Conservation (phyloP, 345 rosid genomes). For the Aurinia saxatilis region DNA sequence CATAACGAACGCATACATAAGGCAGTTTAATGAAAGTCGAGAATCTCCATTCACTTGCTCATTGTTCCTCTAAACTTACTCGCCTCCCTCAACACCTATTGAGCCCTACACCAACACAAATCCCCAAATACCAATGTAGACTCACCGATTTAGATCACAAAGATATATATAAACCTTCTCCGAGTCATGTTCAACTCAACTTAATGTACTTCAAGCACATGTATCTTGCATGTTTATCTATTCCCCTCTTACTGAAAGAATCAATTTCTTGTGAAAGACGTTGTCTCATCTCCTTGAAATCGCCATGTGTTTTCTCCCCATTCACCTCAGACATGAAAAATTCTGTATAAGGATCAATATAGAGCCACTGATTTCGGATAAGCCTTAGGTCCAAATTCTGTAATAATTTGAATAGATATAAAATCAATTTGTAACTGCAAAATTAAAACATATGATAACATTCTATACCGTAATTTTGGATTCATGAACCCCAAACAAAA, state of each 20-base stretch:
- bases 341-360: slow-evolving; percentile 80
- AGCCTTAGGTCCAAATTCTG: slow-evolving; percentile 94
- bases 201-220: slow-evolving; percentile 55
- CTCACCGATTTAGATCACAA: no score
- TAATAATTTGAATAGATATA: no score
- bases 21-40: slow-evolving; percentile 62
- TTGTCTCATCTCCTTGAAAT: slow-evolving; percentile 91
- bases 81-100: slow-evolving; percentile 88
- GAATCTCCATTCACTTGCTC: slow-evolving; percentile 99
- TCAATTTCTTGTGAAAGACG: slow-evolving; percentile 85
- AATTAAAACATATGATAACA: no score
- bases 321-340: slow-evolving; percentile 95
- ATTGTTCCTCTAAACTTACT: slow-evolving; percentile 83
- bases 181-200: no score
- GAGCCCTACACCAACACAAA: slow-evolving; percentile 54
- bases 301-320: slow-evolving; percentile 90
- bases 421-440: no score
- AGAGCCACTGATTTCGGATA: slow-evolving; percentile 93
- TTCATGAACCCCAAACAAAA: no score
- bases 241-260: slow-evolving; percentile 65
- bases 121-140: not conserved
- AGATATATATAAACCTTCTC: no score
- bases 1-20: not conserved
- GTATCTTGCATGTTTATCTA: slow-evolving; percentile 64
- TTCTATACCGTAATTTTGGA: no score